These are phyloP conservation scores for Berberis vulgaris DNA, from an alignment of 164 flowering plant species.

Conservation along the genomic window DNA sequence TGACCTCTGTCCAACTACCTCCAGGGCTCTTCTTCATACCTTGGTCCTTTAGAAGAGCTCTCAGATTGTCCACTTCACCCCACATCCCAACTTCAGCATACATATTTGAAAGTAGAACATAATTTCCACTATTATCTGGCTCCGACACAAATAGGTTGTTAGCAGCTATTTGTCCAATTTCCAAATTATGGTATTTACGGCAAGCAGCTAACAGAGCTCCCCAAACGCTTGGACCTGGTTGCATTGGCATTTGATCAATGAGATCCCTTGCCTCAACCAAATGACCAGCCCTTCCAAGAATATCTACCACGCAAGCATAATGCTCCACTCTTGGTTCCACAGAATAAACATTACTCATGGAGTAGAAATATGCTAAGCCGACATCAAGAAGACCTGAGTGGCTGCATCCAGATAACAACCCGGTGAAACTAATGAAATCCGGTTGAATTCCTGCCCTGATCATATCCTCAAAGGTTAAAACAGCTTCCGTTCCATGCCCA, in stretches of 20 bases:
- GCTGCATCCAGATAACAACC: slow-evolving; percentile 5
- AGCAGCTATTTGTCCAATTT: slow-evolving; percentile 7
- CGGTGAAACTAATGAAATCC: slow-evolving; percentile 3
- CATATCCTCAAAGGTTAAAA: slow-evolving; percentile 6
- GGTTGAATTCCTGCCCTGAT: slow-evolving; percentile 1
- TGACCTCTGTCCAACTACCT: slow-evolving; percentile 8
- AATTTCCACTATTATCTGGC: slow-evolving; percentile 8
- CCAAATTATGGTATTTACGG: not conserved
- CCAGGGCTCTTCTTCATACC: slow-evolving; percentile 6
- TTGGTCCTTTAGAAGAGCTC: slow-evolving; percentile 3
- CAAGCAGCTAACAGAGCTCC: slow-evolving; percentile 8
- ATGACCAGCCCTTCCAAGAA: slow-evolving; percentile 5
- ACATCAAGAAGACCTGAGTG: slow-evolving; percentile 7
- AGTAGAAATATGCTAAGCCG: slow-evolving; percentile 1
- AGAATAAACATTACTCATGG: not conserved
- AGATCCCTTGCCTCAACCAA: slow-evolving; percentile 1
- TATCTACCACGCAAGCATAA: slow-evolving; percentile 5
- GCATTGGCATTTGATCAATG: slow-evolving; percentile 8
- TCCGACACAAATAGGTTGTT: slow-evolving; percentile 5
- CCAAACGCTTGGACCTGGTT: slow-evolving; percentile 8
- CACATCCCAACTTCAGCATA: slow-evolving; percentile 7
- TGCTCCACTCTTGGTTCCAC: slow-evolving; percentile 10
- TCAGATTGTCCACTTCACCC: slow-evolving; percentile 5
- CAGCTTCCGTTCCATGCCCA: slow-evolving; percentile 2
- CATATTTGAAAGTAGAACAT: slow-evolving; percentile 6